Percentiles rank a stretch among this genome's conserved stretches.
Conservation (phyloP, 1,284 basidiomycete genomes). For the Inonotus obliquus region DNA sequence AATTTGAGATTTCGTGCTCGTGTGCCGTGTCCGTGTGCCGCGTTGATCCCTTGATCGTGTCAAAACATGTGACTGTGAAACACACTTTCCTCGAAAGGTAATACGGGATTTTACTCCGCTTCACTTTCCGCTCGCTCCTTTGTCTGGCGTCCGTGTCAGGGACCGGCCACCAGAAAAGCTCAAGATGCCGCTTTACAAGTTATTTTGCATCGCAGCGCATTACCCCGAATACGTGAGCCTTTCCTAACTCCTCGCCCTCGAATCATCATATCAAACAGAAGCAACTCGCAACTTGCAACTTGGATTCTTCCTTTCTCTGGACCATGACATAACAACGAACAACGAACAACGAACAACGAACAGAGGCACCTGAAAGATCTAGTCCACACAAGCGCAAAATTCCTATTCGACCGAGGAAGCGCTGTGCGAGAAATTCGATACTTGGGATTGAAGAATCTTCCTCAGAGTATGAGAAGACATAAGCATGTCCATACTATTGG, state of each 20-base stretch:
- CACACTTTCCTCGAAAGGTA: not conserved
- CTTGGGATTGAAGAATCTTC: conserved; percentile 70
- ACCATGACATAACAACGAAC: not conserved
- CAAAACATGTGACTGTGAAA: not conserved
- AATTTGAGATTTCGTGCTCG: not conserved
- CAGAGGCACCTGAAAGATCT: conserved; percentile 76
- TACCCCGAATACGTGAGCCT: conserved; percentile 62
- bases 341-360: not conserved
- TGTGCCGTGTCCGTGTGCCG: not conserved
- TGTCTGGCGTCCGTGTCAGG: not conserved
- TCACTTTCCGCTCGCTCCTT: not conserved
- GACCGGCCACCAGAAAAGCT: not conserved
- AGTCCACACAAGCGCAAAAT: conserved; percentile 67
- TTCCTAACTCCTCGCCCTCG: not conserved
- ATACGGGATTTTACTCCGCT: not conserved
- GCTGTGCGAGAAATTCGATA: conserved; percentile 76
- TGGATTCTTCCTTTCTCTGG: not conserved
- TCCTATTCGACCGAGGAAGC: conserved; percentile 75
- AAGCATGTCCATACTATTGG: conserved; percentile 58
- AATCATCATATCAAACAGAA: not conserved
- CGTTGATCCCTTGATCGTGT: not conserved
- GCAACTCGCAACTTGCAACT: not conserved
- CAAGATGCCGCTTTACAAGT: conserved; percentile 76
- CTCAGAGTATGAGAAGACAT: conserved; percentile 73
- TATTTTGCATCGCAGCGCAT: conserved; percentile 75